Conservation (phyloP, 495 filamentous ascomycete genomes). For the Neurospora sp. region DNA sequence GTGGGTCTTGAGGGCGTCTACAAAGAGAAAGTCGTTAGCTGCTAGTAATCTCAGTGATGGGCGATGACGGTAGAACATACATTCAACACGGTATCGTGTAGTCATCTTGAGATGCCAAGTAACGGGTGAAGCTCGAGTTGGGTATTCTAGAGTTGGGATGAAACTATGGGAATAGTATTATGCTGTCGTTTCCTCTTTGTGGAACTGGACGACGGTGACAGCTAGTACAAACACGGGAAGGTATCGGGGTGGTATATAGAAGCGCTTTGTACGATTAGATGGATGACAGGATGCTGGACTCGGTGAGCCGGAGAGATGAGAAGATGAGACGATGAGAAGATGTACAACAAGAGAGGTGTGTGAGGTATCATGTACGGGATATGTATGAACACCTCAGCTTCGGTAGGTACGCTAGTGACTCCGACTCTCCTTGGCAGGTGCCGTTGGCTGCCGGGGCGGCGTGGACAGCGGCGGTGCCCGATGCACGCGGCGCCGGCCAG, state of each 20-base stretch:
- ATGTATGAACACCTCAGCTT: background rate
- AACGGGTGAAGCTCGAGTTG: background rate
- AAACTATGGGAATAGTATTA: background rate
- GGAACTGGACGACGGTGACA: background rate
- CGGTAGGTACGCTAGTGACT: background rate
- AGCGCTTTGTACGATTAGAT: background rate
- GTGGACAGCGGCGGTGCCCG: conserved; percentile 1
- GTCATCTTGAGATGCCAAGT: conserved; percentile 49
- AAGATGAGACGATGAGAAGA: background rate
- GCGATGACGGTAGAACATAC: conserved; percentile 31
- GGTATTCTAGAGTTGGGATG: background rate
- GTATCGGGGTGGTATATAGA: background rate
- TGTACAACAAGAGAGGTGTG: background rate
- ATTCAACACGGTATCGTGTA: conserved; percentile 84
- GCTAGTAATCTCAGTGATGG: background rate
- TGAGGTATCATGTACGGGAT: background rate
- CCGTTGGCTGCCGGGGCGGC: background rate
- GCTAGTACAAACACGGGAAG: background rate
- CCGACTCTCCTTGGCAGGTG: background rate
- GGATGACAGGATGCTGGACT: background rate
- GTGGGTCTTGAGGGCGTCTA: conserved; percentile 86
- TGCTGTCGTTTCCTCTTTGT: background rate
- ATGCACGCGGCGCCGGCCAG: background rate
- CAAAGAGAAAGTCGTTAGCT: conserved; percentile 2
- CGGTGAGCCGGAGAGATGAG: background rate